Evolutionary conservation across 1,284 basidiomycete species (phyloP).

Genomic region (Tausonia pullulans): DNA sequence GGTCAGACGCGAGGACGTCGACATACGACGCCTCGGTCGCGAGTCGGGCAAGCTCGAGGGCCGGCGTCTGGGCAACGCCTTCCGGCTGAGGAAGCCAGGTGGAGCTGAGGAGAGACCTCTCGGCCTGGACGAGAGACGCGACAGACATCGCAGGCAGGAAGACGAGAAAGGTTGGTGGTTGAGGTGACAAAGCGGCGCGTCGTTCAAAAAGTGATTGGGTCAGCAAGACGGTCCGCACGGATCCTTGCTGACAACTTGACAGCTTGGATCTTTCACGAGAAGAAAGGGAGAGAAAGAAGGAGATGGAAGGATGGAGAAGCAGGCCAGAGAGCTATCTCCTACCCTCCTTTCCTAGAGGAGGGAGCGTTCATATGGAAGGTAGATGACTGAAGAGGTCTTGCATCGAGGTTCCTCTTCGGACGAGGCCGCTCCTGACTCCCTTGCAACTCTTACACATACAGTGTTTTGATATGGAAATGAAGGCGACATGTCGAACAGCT

Average conservation of each 20-base stretch:
- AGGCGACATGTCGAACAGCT: too few species aligned
- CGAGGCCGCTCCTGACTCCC: too few species aligned
- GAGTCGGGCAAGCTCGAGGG: background rate
- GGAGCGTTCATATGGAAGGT: too few species aligned
- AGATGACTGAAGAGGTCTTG: too few species aligned
- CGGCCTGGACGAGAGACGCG: background rate
- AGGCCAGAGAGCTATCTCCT: background rate
- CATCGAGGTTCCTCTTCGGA: too few species aligned
- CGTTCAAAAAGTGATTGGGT: background rate
- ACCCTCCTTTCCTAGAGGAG: background rate
- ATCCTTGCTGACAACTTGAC: too few species aligned
- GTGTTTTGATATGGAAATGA: too few species aligned
- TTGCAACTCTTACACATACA: too few species aligned
- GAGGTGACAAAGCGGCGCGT: background rate
- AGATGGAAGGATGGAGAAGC: background rate
- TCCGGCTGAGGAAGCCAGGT: background rate
- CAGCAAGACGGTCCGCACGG: too few species aligned
- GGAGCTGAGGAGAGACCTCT: slow-evolving; percentile 5
- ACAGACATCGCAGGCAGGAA: background rate
- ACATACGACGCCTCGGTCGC: slow-evolving; percentile 6
- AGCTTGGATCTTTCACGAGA: too few species aligned
- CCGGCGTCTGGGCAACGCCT: background rate
- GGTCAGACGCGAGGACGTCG: slow-evolving; percentile 4
- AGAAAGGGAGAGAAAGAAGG: background rate
- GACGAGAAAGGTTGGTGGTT: background rate